phyloP scores from a whole-genome alignment of 768 basidiomycete species.

The Cystobasidium onofrii region DNA sequence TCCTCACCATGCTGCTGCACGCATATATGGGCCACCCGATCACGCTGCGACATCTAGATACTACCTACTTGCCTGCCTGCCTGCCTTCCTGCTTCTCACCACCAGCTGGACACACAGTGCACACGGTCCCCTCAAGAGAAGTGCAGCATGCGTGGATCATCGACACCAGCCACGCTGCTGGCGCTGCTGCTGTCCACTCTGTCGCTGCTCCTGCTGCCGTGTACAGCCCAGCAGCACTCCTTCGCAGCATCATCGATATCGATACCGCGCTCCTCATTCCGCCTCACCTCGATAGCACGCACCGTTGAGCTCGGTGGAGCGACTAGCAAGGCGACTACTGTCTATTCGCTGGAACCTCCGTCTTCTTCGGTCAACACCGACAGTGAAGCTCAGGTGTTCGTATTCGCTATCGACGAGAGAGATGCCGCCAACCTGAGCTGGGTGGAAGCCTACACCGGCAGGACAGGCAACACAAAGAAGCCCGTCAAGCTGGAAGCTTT shows the following conservation, averaged over 20 bases:
- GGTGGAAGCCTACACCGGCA: constrained; percentile 26
- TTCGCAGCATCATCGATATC: background rate
- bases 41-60: background rate
- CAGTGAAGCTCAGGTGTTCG: background rate
- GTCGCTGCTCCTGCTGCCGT: background rate
- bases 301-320: constrained; percentile 25
- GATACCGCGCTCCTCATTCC: background rate
- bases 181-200: background rate
- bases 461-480: constrained; percentile 14
- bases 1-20: no score
- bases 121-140: background rate
- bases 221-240: background rate
- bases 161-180: background rate
- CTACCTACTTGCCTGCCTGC: no score
- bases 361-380: background rate
- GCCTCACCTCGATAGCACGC: constrained; percentile 1
- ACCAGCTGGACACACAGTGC: background rate
- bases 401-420: constrained; percentile 15
- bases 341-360: background rate
- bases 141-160: background rate
- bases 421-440: constrained; percentile 21
- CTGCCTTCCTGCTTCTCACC: background rate
- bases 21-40: no score
- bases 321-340: background rate
- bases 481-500: background rate